Evolutionary conservation across 176 grass and related monocot species (phyloP).

Genomic region (Microstegium vimineum): DNA sequence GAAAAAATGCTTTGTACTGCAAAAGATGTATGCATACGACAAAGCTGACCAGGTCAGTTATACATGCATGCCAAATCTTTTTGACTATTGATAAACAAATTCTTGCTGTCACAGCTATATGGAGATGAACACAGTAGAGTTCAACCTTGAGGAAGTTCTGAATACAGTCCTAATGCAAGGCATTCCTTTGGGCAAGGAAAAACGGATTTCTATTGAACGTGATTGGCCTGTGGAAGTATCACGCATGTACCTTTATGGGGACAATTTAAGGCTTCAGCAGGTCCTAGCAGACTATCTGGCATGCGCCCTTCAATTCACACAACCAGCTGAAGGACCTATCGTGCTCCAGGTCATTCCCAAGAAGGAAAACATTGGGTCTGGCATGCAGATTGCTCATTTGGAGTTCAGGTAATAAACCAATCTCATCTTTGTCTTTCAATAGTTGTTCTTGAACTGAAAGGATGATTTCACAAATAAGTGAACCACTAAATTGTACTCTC

Average conservation of each 20-base stretch:
- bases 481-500: too few species aligned
- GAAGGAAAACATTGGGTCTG: slow-evolving; percentile 73
- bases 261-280: slow-evolving; percentile 98
- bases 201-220: slow-evolving; percentile 53
- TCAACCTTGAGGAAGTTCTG: slow-evolving; percentile 70
- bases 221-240: slow-evolving; percentile 88
- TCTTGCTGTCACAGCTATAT: slow-evolving; percentile 53
- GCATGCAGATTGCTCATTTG: slow-evolving; percentile 87
- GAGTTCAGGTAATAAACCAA: slow-evolving; percentile 76
- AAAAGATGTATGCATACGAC: background rate
- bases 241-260: slow-evolving; percentile 74
- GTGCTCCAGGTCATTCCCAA: slow-evolving; percentile 63
- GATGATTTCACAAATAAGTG: slow-evolving; percentile 10
- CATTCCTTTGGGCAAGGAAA: slow-evolving; percentile 69
- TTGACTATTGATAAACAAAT: slow-evolving; percentile 10
- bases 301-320: slow-evolving; percentile 80
- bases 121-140: slow-evolving; percentile 80
- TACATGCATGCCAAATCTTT: background rate
- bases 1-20: background rate
- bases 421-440: slow-evolving; percentile 3
- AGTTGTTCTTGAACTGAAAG: background rate
- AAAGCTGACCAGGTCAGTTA: background rate
- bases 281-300: slow-evolving; percentile 75
- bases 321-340: slow-evolving; percentile 62
- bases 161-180: slow-evolving; percentile 86